Base-by-base conservation (phyloP, 1,139 yeast genomes). In the Candida sanyaensis region DNA sequence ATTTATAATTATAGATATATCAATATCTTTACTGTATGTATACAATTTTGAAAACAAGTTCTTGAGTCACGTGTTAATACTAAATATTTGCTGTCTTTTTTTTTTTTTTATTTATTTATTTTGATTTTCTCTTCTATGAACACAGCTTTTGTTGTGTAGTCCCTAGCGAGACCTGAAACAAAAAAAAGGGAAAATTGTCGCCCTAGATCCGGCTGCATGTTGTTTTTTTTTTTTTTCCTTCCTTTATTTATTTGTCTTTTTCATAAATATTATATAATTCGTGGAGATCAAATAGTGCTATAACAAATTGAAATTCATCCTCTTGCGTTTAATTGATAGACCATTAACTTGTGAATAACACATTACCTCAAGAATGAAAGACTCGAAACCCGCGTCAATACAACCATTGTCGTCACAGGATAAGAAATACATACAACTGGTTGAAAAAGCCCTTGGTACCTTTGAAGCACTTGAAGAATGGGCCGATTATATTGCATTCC, bases 401-500 rank as follows among this genome's bases (percentile, higher is more conserved):
- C 11, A 28, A 11, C 43, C 45, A 31, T 50, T 59, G 50, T 62
- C 75, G 34, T 64, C 90, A 2, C 86, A 83, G 58, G 91, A 87
- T 61, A 86, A 82, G 65, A 82, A 88, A 53, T 87, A 85, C 60
- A 69, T 75, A 26, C 77, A 82, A 29, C 81, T 75, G 53, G 80
- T 91, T 6, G 96, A 88, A 50, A 82, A 86, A 54, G 91, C 95
- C 0, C 70, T 93, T 27, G 74, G 80, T 6, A 73, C 84, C n/a
- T 93, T 93, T 69, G 97, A 89, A 48, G 66, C 84, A n/a, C 85
- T 91, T 1, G 87, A 84, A 38, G 98, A 92, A 71, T 93, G 99
- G 99, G 98, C 99, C n/a, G 99, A 93, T 63, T 91, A 92, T 65
- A 93, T 93, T 50, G 86, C 97, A 21, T 91, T 90, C 63, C 72